These are phyloP conservation scores for Penicillium bialowiezense DNA, from an alignment of 495 filamentous ascomycete species.

Conservation along the genomic window DNA sequence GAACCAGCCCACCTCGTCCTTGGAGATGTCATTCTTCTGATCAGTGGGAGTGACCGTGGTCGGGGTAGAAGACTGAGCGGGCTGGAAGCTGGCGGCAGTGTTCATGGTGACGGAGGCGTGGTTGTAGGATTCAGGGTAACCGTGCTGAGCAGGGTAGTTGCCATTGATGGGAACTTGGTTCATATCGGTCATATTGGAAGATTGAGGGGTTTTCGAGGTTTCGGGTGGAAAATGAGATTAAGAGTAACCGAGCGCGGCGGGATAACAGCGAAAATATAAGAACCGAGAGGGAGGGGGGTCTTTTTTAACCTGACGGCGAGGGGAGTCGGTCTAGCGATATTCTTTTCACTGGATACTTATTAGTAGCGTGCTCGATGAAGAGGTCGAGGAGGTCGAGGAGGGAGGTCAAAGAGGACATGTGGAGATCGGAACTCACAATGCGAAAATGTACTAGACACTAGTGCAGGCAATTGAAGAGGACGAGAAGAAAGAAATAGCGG, in stretches of 20 bases:
- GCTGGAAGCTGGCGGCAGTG: conserved; percentile 43
- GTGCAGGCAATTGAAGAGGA: conserved; percentile 25
- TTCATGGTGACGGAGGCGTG: conserved; percentile 33
- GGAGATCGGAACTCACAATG: conserved; percentile 32
- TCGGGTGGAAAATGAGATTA: conserved; percentile 16
- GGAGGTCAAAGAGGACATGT: conserved; percentile 5
- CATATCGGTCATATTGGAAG: conserved; percentile 41
- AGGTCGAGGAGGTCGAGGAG: too few species aligned
- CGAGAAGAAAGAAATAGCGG: conserved; percentile 17
- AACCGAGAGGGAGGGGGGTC: not conserved
- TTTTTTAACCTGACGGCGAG: not conserved
- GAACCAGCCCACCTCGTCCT: conserved; percentile 97
- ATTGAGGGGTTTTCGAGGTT: conserved; percentile 14
- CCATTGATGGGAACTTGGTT: conserved; percentile 46
- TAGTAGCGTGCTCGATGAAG: not conserved
- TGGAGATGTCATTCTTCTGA: conserved; percentile 50
- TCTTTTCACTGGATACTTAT: conserved; percentile 20
- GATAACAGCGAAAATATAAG: not conserved
- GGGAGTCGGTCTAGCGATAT: conserved; percentile 11
- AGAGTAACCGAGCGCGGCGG: conserved; percentile 17
- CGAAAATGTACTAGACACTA: conserved; percentile 25
- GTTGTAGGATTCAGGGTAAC: conserved; percentile 41
- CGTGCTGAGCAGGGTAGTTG: conserved; percentile 41
- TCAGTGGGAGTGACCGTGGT: conserved; percentile 39
- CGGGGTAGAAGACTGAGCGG: conserved; percentile 43